Evolutionary conservation across 2,329 filamentous ascomycete species (phyloP).

Genomic region (Calonectria honghensis): DNA sequence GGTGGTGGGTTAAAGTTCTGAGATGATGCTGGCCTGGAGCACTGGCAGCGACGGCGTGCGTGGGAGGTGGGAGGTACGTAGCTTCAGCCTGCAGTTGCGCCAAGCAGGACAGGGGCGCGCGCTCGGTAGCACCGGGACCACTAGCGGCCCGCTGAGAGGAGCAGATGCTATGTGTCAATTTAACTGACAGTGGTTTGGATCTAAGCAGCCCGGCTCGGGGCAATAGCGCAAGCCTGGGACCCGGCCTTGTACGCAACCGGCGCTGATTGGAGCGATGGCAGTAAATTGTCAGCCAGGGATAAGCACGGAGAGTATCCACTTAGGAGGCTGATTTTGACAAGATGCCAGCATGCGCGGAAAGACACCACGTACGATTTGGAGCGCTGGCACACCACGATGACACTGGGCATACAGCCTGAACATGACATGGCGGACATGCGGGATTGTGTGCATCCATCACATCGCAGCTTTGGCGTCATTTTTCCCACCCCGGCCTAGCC

Average conservation of each 20-base stretch:
- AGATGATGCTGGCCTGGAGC: slow-evolving; percentile 38
- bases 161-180: slow-evolving; percentile 38
- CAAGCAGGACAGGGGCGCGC: slow-evolving; percentile 49
- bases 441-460: slow-evolving; percentile 9
- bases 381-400: slow-evolving; percentile 39
- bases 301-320: slow-evolving; percentile 47
- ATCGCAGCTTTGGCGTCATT: not conserved
- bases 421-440: not conserved
- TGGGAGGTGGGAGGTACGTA: slow-evolving; percentile 24
- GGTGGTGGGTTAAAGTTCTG: slow-evolving; percentile 46
- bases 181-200: slow-evolving; percentile 1
- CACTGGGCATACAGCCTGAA: slow-evolving; percentile 10
- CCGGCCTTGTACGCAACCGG: slow-evolving; percentile 31
- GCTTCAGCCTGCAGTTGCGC: slow-evolving; percentile 35
- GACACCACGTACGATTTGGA: slow-evolving; percentile 50
- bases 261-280: slow-evolving; percentile 47
- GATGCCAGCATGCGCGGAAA: slow-evolving; percentile 45
- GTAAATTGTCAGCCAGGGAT: slow-evolving; percentile 54
- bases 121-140: slow-evolving; percentile 53
- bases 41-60: slow-evolving; percentile 13
- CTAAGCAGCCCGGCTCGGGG: not conserved
- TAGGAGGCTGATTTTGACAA: slow-evolving; percentile 48
- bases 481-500: not conserved
- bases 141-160: slow-evolving; percentile 45
- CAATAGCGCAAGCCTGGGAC: slow-evolving; percentile 41